Evolutionary conservation across 345 rosid species (phyloP), one percentile per base, ranked within the genome.

Genomic region (Boechera retrofracta): DNA sequence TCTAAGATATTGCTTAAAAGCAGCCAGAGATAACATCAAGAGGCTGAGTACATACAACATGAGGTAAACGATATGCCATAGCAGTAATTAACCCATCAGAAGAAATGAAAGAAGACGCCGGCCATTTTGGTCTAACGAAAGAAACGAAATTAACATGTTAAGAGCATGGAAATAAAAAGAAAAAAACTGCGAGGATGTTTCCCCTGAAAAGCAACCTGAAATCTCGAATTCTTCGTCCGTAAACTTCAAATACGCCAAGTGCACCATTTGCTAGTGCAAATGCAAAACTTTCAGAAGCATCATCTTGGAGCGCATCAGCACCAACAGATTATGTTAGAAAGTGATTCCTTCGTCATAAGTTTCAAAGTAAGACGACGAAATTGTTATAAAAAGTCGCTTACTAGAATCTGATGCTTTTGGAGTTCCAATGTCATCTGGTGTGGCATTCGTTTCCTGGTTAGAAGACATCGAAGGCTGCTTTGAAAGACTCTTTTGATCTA

Each of bases 181-280:
- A 47, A 38, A 54, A n/a, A 4, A 38, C 12, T 39, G 8, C 45
- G 4, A 33, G 24, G 16, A 36, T 10, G 8, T 24, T 35, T 48
- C 61, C 31, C 6, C 8, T 51, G 36, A 26, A 70, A 31, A 42
- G 15, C 5, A 81, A 88, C 98, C 97, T 91, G 78, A 93, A 93
- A 66, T 93, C 97, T 66, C 92, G 89, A 72, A 93, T 88, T 85
- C 97, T 85, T 70, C 95, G 79, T 29, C 98, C 97, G 42, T 87
- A 85, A 81, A 93, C 91, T 86, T 93, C 95, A 79, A 93, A 93
- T 62, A 93, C 95, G 49, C 98, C 98, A 69, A 93, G 95, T 31
- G 95, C 92, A 53, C 98, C 98, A 84, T 93, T 93, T 28, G 86
- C 91, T 32, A 93, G 83, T 47, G 98, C 92, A 85, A 93, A 93